phyloP scores from a whole-genome alignment of 352 stramenopile genomes.

The Elongisporangium prolatum region DNA sequence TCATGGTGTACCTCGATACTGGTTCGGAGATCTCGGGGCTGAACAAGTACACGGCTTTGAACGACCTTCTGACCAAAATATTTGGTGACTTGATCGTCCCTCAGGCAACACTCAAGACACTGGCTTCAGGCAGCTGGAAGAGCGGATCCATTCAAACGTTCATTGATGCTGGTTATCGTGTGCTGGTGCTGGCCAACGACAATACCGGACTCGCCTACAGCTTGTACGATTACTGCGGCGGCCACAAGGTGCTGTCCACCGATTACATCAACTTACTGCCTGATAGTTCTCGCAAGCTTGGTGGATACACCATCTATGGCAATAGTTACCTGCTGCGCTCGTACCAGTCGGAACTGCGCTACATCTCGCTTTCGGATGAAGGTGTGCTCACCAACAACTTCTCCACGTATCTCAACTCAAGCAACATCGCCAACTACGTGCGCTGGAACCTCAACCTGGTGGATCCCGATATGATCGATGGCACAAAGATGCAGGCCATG shows the following conservation, averaged over 20 bases:
- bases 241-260: slow-evolving; percentile 27
- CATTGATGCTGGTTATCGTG: slow-evolving; percentile 27
- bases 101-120: slow-evolving; percentile 19
- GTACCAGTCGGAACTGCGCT: slow-evolving; percentile 39
- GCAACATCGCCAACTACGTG: slow-evolving; percentile 42
- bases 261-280: slow-evolving; percentile 34
- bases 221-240: slow-evolving; percentile 32
- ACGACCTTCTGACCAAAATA: slow-evolving; percentile 28
- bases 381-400: slow-evolving; percentile 18
- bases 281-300: slow-evolving; percentile 23
- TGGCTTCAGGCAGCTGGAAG: slow-evolving; percentile 24
- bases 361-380: slow-evolving; percentile 35
- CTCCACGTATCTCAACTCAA: slow-evolving; percentile 24
- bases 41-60: slow-evolving; percentile 23
- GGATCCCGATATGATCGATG: slow-evolving; percentile 35
- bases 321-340: slow-evolving; percentile 38
- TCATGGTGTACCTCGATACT: slow-evolving; percentile 48
- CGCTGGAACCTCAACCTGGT: slow-evolving; percentile 55
- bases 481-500: slow-evolving; percentile 41
- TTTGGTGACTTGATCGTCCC: slow-evolving; percentile 46
- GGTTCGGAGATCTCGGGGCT: slow-evolving; percentile 39
- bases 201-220: slow-evolving; percentile 35
- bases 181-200: slow-evolving; percentile 41
- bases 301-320: slow-evolving; percentile 43
- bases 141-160: slow-evolving; percentile 30